phyloP scores from a whole-genome alignment of 768 basidiomycete genomes.

The Kwoniella shandongensis region DNA sequence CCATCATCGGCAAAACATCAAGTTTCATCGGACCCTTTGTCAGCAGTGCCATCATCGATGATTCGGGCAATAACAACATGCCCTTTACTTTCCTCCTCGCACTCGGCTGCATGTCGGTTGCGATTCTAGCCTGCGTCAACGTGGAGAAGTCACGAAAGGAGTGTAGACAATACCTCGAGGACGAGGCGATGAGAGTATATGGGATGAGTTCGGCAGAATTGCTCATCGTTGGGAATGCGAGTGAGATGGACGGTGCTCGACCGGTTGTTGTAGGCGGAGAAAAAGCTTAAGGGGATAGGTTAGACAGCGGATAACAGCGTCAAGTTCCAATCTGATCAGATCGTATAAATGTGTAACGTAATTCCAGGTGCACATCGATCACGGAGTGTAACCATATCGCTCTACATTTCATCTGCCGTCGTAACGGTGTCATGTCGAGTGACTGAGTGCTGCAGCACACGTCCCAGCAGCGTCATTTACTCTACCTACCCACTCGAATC shows the following conservation, averaged over 20 bases:
- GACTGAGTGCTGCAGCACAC: not conserved
- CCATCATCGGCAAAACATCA: slow-evolving; percentile 59
- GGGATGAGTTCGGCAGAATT: slow-evolving; percentile 18
- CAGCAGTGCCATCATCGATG: slow-evolving; percentile 42
- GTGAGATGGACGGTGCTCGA: slow-evolving; percentile 16
- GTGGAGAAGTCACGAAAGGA: slow-evolving; percentile 39
- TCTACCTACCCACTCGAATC: not conserved
- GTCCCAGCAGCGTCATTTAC: not conserved
- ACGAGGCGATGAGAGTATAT: slow-evolving; percentile 39
- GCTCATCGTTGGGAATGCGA: slow-evolving; percentile 8
- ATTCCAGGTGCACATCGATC: too few species aligned
- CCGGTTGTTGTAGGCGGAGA: not conserved
- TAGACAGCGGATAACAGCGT: not conserved
- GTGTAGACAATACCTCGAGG: slow-evolving; percentile 45
- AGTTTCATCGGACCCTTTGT: slow-evolving; percentile 50
- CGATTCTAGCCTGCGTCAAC: slow-evolving; percentile 39
- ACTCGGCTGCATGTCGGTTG: slow-evolving; percentile 37
- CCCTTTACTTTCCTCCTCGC: slow-evolving; percentile 48
- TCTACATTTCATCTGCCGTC: too few species aligned
- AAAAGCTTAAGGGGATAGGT: not conserved
- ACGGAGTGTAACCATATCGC: too few species aligned
- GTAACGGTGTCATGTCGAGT: too few species aligned
- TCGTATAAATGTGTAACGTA: too few species aligned
- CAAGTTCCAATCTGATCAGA: too few species aligned
- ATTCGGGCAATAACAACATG: slow-evolving; percentile 47